Evolutionary conservation across 2,329 filamentous ascomycete genomes (phyloP).

Genomic region (Ceratocystiopsis brevicomis): DNA sequence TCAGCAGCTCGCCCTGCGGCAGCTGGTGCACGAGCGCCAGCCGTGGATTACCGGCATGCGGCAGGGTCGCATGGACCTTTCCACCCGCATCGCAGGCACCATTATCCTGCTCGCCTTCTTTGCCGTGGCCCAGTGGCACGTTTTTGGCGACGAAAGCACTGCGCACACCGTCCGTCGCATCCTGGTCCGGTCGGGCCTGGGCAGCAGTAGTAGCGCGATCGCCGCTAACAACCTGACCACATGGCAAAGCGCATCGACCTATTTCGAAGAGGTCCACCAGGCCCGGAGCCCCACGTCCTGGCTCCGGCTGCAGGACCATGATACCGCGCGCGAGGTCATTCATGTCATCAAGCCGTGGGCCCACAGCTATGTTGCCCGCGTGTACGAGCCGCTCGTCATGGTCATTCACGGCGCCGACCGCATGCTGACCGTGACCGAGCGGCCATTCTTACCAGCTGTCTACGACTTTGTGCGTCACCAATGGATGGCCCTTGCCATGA

Average conservation of each 20-base stretch:
- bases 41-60: constrained; percentile 44
- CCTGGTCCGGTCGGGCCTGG: constrained; percentile 5
- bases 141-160: constrained; percentile 42
- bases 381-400: constrained; percentile 58
- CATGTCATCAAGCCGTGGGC: constrained; percentile 53
- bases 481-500: constrained; percentile 38
- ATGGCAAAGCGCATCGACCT: constrained; percentile 16
- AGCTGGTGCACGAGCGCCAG: constrained; percentile 14
- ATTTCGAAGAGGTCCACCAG: constrained; percentile 47
- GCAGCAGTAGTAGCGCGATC: background rate
- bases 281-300: constrained; percentile 59
- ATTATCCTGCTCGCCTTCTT: constrained; percentile 55
- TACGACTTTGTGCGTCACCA: constrained; percentile 51
- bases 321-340: constrained; percentile 59
- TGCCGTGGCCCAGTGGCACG: constrained; percentile 58
- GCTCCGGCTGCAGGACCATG: constrained; percentile 60
- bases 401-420: constrained; percentile 51
- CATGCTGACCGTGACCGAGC: constrained; percentile 30
- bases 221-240: constrained; percentile 10
- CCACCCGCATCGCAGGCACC: constrained; percentile 57
- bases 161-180: constrained; percentile 18
- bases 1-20: too few species aligned
- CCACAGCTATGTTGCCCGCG: constrained; percentile 52
- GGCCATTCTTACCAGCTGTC: constrained; percentile 33
- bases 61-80: constrained; percentile 45